phyloP scores from a whole-genome alignment of 495 filamentous ascomycete genomes.

The Tuber borchii region DNA sequence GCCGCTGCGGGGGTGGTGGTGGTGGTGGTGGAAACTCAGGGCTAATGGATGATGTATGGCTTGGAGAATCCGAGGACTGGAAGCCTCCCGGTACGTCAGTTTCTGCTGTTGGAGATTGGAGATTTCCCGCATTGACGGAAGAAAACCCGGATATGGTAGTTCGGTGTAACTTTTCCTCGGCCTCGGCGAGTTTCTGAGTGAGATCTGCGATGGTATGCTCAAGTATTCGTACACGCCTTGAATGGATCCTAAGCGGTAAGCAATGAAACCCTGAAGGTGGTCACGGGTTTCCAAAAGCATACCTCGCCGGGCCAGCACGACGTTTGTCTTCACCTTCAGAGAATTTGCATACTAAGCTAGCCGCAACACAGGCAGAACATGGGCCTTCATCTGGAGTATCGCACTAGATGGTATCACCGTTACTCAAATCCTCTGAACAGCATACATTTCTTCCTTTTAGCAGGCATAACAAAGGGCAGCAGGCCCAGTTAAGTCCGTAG shows the following conservation, averaged over 20 bases:
- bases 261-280: not conserved
- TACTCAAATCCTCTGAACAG: not conserved
- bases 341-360: slow-evolving; percentile 41
- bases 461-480: not conserved
- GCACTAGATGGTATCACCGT: slow-evolving; percentile 21
- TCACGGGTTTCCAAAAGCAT: slow-evolving; percentile 6
- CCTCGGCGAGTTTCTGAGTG: slow-evolving; percentile 32
- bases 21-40: not conserved
- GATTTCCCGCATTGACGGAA: not conserved
- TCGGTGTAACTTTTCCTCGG: slow-evolving; percentile 22
- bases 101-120: not conserved
- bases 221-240: slow-evolving; percentile 34
- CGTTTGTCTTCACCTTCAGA: slow-evolving; percentile 40
- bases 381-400: slow-evolving; percentile 41
- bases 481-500: not conserved
- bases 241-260: slow-evolving; percentile 2
- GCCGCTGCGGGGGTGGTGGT: not conserved
- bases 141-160: slow-evolving; percentile 12
- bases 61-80: not conserved
- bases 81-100: not conserved
- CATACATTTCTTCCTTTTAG: not conserved
- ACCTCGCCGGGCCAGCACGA: slow-evolving; percentile 40
- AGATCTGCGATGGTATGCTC: slow-evolving; percentile 34
- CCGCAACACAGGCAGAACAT: slow-evolving; percentile 38
- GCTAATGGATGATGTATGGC: not conserved